Conservation (phyloP, 352 stramenopile genomes). For the Globisporangium yorkense region DNA sequence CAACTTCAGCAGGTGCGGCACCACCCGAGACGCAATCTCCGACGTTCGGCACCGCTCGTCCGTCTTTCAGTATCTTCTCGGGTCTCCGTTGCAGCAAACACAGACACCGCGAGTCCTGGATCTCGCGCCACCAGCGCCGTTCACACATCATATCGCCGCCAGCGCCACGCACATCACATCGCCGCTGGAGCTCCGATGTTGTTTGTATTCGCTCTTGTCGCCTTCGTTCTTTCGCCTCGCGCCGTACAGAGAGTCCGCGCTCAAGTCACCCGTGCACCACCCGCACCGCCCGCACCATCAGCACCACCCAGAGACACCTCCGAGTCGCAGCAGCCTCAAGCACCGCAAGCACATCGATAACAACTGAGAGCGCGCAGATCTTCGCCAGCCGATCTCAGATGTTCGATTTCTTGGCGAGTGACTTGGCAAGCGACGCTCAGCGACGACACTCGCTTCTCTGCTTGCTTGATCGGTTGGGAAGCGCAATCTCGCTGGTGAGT, state of each 20-base stretch:
- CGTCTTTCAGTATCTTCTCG: background rate
- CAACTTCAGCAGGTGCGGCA: background rate
- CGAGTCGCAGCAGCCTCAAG: background rate
- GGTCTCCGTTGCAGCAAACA: background rate
- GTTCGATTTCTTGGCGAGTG: too few species aligned
- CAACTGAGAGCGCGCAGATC: background rate
- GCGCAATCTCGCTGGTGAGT: too few species aligned
- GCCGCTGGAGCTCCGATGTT: conserved; percentile 4
- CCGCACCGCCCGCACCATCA: too few species aligned
- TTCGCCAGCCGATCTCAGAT: too few species aligned
- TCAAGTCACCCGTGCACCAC: conserved; percentile 5
- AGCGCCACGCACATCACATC: conserved; percentile 5
- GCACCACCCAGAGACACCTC: too few species aligned
- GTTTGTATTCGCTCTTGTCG: background rate
- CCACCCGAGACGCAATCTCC: background rate
- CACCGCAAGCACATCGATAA: conserved; percentile 6
- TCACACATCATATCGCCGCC: background rate
- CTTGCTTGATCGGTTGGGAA: too few species aligned
- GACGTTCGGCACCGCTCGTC: background rate
- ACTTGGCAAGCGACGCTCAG: too few species aligned
- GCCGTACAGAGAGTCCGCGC: background rate
- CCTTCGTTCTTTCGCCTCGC: background rate
- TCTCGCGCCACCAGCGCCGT: too few species aligned
- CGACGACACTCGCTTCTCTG: too few species aligned
- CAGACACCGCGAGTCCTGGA: background rate